A percentile compares a stretch with the other conserved stretches of the same genome.
These are phyloP conservation scores for Lachancea meyersii DNA, from an alignment of 805 yeast genomes.

Conservation along the genomic window DNA sequence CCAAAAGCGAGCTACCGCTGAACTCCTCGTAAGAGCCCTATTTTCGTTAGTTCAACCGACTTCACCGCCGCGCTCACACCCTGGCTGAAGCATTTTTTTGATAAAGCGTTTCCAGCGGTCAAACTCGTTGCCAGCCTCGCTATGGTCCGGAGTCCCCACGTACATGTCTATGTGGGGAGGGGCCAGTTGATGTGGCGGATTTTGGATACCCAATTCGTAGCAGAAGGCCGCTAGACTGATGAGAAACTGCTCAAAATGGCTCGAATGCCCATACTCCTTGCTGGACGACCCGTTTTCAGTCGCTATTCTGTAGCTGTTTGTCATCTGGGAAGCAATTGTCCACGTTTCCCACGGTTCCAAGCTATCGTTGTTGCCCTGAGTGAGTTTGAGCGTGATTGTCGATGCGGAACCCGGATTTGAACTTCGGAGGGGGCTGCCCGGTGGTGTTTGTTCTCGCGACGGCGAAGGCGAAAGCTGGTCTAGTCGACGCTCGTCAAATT, in stretches of 20 bases:
- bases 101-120: slow-evolving; percentile 33
- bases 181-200: not conserved
- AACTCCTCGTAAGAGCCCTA: not conserved
- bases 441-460: not conserved
- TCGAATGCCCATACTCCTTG: not conserved
- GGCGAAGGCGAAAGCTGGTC: not conserved
- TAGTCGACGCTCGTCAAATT: not conserved
- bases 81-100: slow-evolving; percentile 37
- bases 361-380: not conserved
- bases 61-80: slow-evolving; percentile 9
- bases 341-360: slow-evolving; percentile 2
- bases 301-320: not conserved
- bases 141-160: not conserved
- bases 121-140: not conserved
- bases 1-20: slow-evolving; percentile 13
- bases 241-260: not conserved
- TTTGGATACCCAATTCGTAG: slow-evolving; percentile 2
- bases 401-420: not conserved
- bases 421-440: not conserved
- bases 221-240: not conserved
- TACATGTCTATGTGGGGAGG: not conserved
- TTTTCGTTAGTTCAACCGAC: not conserved
- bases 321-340: slow-evolving; percentile 2
- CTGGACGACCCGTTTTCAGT: not conserved
- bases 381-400: not conserved